phyloP scores from a whole-genome alignment of 2,329 filamentous ascomycete genomes.

The Trichoderma sp. region DNA sequence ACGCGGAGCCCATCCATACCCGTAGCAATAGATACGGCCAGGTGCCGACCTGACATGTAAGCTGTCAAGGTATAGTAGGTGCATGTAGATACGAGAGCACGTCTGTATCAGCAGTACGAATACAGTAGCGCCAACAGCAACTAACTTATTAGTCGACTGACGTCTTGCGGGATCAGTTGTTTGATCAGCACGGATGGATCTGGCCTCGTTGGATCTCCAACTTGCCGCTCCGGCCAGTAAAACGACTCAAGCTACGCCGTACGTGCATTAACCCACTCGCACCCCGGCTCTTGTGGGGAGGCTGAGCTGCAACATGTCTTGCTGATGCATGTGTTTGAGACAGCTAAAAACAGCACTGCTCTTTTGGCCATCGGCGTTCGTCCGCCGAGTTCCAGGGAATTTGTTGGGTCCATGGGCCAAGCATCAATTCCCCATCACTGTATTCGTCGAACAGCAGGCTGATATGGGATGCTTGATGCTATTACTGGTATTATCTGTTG shows the following conservation, averaged over 20 bases:
- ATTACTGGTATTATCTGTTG: background rate
- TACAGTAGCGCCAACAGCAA: background rate
- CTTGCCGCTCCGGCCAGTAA: background rate
- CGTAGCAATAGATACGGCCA: background rate
- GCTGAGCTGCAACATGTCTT: constrained; percentile 4
- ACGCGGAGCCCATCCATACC: background rate
- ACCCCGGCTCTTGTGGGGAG: constrained; percentile 16
- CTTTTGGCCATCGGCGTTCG: background rate
- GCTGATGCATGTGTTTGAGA: background rate
- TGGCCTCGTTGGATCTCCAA: constrained; percentile 14
- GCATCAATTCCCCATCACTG: background rate
- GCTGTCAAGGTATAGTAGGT: background rate
- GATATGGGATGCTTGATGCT: background rate
- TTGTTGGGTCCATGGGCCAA: background rate
- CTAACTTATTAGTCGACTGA: background rate
- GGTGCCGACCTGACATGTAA: background rate
- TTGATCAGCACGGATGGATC: constrained; percentile 19
- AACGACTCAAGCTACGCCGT: background rate
- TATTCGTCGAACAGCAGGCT: background rate
- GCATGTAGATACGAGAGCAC: background rate
- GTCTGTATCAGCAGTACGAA: background rate
- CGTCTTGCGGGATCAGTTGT: constrained; percentile 1
- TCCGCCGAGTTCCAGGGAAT: background rate
- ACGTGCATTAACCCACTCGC: constrained; percentile 12
- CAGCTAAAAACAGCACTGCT: background rate